These are phyloP conservation scores for Theileria equi DNA, from an alignment of 169 alveolate species.

Conservation along the genomic window DNA sequence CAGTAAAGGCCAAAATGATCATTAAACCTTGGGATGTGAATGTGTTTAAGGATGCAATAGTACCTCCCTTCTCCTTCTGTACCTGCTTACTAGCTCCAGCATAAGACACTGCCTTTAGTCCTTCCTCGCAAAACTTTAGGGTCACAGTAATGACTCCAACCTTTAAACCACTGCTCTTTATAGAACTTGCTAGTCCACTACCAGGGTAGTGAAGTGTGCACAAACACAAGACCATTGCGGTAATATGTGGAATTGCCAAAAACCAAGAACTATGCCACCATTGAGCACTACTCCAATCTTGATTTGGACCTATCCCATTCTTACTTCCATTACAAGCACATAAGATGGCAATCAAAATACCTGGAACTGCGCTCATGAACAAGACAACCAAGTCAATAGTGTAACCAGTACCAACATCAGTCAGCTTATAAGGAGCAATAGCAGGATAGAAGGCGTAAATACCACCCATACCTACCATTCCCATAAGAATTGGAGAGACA, in stretches of 20 bases:
- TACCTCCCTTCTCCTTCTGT: too few species aligned
- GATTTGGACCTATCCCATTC: conserved; percentile 1
- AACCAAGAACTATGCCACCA: not conserved
- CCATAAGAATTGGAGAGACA: conserved; percentile 12
- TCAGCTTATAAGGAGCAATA: conserved; percentile 14
- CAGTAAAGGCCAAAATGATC: too few species aligned
- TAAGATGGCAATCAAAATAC: not conserved
- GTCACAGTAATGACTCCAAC: too few species aligned
- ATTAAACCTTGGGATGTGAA: too few species aligned
- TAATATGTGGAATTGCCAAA: not conserved
- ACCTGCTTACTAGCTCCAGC: too few species aligned
- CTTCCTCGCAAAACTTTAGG: too few species aligned
- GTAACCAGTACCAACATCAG: conserved; percentile 9
- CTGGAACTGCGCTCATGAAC: conserved; percentile 11
- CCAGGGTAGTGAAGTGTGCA: conserved; percentile 9
- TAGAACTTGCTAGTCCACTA: too few species aligned
- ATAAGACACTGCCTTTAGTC: too few species aligned
- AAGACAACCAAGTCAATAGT: conserved; percentile 1
- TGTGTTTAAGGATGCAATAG: too few species aligned
- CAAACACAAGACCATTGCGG: not conserved
- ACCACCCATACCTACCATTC: conserved; percentile 4
- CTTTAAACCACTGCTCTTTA: too few species aligned
- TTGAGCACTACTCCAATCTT: not conserved
- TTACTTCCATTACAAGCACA: not conserved
- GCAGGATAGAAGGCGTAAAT: conserved; percentile 13